phyloP scores from a whole-genome alignment of 768 basidiomycete genomes.

The Neoboletus brunneissimus region DNA sequence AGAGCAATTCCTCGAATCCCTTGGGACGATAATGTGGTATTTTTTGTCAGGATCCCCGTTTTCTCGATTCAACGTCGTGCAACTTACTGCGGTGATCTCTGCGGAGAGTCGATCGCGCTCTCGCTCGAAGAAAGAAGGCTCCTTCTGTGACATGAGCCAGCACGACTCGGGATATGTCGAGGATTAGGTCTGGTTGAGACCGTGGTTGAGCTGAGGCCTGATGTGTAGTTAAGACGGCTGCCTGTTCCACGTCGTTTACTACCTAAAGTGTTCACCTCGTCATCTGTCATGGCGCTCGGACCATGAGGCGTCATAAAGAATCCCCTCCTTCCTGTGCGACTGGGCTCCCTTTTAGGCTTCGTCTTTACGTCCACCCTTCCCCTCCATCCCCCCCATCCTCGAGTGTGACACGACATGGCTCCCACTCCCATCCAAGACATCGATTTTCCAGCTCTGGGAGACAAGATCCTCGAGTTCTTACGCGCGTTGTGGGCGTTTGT shows the following conservation, averaged over 20 bases:
- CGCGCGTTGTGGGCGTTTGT: conserved; percentile 5
- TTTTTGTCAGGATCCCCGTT: neutral
- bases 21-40: conserved; percentile 27
- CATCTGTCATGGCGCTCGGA: neutral
- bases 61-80: neutral
- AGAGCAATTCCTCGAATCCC: conserved; percentile 88
- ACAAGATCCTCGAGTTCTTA: conserved; percentile 17
- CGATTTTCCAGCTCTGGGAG: conserved; percentile 15
- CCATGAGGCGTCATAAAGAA: neutral
- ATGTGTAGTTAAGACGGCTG: neutral
- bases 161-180: too few relatives aligned
- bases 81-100: conserved; percentile 68
- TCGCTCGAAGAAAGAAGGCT: conserved; percentile 67
- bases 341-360: neutral
- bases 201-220: neutral
- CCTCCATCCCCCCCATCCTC: neutral
- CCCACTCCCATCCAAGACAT: conserved; percentile 18
- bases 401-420: conserved; percentile 7
- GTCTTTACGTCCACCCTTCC: neutral
- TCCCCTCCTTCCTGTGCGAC: neutral
- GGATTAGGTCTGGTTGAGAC: too few relatives aligned
- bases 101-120: conserved; percentile 72
- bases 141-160: conserved; percentile 32
- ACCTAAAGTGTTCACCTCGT: neutral
- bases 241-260: too few relatives aligned